These are phyloP conservation scores for Rhododendron griersonianum DNA, from an alignment of 148 eudicot genomes.

Conservation along the genomic window DNA sequence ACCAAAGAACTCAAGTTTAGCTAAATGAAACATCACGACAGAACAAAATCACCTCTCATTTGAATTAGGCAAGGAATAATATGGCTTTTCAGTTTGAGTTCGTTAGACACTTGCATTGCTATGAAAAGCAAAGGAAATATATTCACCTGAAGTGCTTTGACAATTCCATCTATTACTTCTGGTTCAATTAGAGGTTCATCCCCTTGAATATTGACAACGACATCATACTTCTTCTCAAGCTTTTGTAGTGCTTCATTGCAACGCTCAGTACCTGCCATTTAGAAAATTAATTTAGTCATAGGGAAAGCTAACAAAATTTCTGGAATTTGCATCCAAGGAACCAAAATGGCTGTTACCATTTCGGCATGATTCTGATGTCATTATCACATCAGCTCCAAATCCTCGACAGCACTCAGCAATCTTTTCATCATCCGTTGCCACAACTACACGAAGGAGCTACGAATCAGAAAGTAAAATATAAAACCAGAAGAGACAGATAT, in stretches of 20 bases:
- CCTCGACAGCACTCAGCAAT: constrained; percentile 90
- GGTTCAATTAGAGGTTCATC: constrained; percentile 97
- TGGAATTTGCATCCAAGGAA: constrained; percentile 1
- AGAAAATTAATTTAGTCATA: background rate
- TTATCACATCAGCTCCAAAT: constrained; percentile 95
- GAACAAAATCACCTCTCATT: background rate
- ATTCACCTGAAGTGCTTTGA: constrained; percentile 80
- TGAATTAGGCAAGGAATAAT: background rate
- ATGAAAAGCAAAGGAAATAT: constrained; percentile 1
- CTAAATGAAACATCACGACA: background rate
- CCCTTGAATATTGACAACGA: constrained; percentile 97
- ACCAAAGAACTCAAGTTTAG: background rate
- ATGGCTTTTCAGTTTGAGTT: background rate
- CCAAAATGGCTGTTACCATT: constrained; percentile 48
- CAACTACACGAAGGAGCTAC: constrained; percentile 45
- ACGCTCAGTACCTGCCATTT: constrained; percentile 68
- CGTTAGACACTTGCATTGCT: background rate
- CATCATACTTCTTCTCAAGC: constrained; percentile 76
- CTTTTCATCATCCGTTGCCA: constrained; percentile 96
- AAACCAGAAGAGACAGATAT: background rate
- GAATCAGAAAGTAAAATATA: background rate
- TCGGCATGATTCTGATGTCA: constrained; percentile 91
- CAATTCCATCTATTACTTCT: constrained; percentile 92
- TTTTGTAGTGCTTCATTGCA: constrained; percentile 92
- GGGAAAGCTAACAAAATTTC: background rate